Conservation (phyloP, 164 flowering plant genomes). For the Nymphaea thermarum region DNA sequence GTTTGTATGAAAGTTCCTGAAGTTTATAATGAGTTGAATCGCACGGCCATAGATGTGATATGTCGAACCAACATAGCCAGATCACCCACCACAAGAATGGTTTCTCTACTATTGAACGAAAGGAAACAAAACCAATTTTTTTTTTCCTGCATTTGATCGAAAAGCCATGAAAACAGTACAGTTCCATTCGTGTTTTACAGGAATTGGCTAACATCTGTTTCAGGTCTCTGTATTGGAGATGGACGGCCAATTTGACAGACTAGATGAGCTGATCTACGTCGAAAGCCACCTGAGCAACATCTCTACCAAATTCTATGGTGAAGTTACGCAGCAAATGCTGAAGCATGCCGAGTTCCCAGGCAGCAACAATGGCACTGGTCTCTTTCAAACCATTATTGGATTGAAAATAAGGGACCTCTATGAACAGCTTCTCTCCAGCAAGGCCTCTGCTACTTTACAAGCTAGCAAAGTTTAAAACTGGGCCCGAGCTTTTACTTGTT, state of each 20-base stretch:
- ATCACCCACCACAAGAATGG: too few species aligned
- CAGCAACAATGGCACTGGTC: constrained; percentile 92
- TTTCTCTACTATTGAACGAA: too few species aligned
- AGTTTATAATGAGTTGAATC: too few species aligned
- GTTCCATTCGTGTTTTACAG: background rate
- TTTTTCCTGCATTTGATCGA: too few species aligned
- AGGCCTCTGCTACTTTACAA: constrained; percentile 29
- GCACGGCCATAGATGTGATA: too few species aligned
- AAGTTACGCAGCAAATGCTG: constrained; percentile 92
- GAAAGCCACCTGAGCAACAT: constrained; percentile 91
- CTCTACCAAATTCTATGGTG: constrained; percentile 90
- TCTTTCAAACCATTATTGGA: constrained; percentile 83
- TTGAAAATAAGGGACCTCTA: constrained; percentile 83
- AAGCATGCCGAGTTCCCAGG: constrained; percentile 91
- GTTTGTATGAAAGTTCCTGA: too few species aligned
- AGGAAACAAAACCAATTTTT: too few species aligned
- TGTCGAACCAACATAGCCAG: too few species aligned
- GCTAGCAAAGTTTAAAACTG: constrained; percentile 44
- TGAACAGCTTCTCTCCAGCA: constrained; percentile 56
- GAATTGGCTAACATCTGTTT: background rate
- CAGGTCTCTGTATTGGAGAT: constrained; percentile 92
- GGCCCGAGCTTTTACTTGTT: background rate
- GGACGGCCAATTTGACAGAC: constrained; percentile 95
- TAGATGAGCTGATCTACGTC: constrained; percentile 89
- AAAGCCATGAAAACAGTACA: too few species aligned